Base-by-base conservation (phyloP, 2,329 filamentous ascomycete species). In the Leptodontidium sp. region DNA sequence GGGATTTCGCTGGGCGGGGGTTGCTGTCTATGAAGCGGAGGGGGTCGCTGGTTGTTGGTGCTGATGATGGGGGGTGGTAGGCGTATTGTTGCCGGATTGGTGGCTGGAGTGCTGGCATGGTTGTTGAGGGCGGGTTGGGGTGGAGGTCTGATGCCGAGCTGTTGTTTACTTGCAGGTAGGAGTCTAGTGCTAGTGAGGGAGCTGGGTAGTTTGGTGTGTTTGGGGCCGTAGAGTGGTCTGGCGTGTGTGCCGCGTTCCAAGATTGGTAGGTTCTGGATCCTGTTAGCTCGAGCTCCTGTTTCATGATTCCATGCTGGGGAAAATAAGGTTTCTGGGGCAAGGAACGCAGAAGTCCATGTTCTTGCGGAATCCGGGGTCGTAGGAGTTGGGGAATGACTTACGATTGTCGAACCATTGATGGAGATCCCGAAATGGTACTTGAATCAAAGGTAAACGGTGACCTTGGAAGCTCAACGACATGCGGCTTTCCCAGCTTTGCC, bases 391-490 rank as follows among this genome's bases (percentile, higher is more conserved):
- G 50, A 43, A 45, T 17, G 15, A 76, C 76, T 73, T 72, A 78
- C 77, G 73, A 69, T 58, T 75, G 75, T 49, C 76, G 72, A 68
- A 77, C 72, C 64, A 77, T 61, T 24, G 72, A 68, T 26, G 77
- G 72, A 61, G 77, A 74, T 38, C 75, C 70, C 8, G 69, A 66
- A 52, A 76, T 73, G 35, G 71, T 75, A 52, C 61, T 71, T 35
- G 74, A 72, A 68, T 78, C 77, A 61, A 78, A 78, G n/a, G 75
- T 77, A 64, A 78, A 78, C 17, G 72, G 69, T 6, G 75, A 75
- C n/a, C 75, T 73, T 45, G 77, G 76, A 15, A 77, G 69, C 55
- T 78, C 77, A 7, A 77, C 67, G 14, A 68, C 70, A 26, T 72
- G 71, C 47, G 74, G 66, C 61, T 74, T 78, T 49, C 70, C 49